Conservation (phyloP, 2,329 filamentous ascomycete genomes). For the Kalaharituber pfeilii region DNA sequence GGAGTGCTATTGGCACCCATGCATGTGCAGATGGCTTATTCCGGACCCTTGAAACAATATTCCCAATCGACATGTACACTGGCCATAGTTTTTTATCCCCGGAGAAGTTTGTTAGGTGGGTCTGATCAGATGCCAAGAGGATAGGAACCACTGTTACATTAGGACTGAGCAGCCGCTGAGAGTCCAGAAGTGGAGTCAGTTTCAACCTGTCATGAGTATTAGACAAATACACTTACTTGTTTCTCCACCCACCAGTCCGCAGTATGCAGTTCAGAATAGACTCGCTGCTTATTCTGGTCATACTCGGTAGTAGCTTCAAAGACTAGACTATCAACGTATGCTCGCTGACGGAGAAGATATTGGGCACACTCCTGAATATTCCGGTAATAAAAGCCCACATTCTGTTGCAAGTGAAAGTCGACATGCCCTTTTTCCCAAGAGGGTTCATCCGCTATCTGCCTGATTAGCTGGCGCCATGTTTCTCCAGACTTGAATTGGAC, state of each 20-base stretch:
- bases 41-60: no score
- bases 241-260: constrained; percentile 5
- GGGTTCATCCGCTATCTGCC: not conserved
- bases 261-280: constrained; percentile 5
- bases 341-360: constrained; percentile 2
- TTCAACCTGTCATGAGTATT: not conserved
- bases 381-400: not conserved
- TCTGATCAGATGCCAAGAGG: constrained; percentile 3
- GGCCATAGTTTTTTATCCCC: constrained; percentile 5
- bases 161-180: not conserved
- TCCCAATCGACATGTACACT: no score
- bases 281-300: not conserved
- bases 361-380: not conserved
- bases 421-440: not conserved
- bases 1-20: no score
- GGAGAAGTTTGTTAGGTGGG: constrained; percentile 6
- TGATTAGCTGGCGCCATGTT: not conserved
- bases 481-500: not conserved
- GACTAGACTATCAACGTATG: constrained; percentile 1
- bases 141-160: not conserved
- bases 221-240: not conserved
- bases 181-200: not conserved
- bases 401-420: not conserved
- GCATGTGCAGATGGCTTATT: no score
- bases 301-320: not conserved